Conservation (phyloP, 23 red algal species). For the Gracilaria caudata region DNA sequence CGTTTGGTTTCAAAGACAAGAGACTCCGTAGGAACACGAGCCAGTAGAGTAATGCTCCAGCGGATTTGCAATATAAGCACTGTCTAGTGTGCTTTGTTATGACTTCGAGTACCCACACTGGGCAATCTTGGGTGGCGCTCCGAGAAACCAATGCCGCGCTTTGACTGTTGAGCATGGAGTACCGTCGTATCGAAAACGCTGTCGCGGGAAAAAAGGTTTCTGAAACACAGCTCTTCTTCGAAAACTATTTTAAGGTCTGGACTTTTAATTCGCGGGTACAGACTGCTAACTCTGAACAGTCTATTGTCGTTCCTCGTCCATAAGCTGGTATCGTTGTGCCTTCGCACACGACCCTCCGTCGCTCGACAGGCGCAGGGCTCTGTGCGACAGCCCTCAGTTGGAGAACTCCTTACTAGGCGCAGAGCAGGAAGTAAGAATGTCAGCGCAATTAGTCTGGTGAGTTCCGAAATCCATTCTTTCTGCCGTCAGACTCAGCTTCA, state of each 20-base stretch:
- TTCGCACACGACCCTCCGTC: background rate
- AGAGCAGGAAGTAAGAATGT: background rate
- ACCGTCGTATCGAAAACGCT: too few species aligned
- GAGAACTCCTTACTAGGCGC: background rate
- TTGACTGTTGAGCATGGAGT: too few species aligned
- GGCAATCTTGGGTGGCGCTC: too few species aligned
- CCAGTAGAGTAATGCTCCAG: too few species aligned
- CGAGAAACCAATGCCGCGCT: too few species aligned
- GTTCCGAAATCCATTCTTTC: background rate
- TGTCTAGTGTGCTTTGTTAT: too few species aligned
- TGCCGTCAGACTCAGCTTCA: background rate
- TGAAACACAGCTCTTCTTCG: background rate
- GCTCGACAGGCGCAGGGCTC: background rate
- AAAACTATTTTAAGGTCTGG: background rate
- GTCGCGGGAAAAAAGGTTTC: background rate
- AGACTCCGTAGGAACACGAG: background rate
- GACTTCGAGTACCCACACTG: too few species aligned
- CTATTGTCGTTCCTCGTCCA: background rate
- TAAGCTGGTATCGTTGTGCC: background rate
- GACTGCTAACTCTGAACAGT: too few species aligned
- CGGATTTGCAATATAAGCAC: too few species aligned
- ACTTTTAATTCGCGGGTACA: background rate
- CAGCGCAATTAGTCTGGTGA: background rate
- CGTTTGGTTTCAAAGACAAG: background rate
- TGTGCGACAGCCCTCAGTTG: background rate